These are phyloP conservation scores for Boletus hoseneyae DNA, from an alignment of 1,284 basidiomycete species.

Conservation along the genomic window DNA sequence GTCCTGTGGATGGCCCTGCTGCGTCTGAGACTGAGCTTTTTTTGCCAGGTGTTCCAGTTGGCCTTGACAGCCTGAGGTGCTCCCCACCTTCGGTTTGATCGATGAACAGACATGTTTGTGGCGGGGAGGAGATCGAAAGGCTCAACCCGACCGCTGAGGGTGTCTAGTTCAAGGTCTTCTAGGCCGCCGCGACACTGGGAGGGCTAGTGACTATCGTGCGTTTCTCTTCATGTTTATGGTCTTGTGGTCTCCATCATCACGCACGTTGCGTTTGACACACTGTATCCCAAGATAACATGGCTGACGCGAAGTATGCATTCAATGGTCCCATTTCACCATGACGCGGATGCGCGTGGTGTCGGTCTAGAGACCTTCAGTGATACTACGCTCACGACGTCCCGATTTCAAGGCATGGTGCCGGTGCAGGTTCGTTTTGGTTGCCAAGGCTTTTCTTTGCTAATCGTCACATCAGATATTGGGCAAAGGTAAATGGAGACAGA, in stretches of 20 bases:
- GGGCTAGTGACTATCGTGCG: slow-evolving; percentile 44
- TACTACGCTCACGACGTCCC: neutral
- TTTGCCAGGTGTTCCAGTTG: no score
- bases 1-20: neutral
- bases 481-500: slow-evolving; percentile 66
- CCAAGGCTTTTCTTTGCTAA: neutral
- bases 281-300: slow-evolving; percentile 61
- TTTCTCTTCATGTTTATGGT: neutral
- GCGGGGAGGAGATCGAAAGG: slow-evolving; percentile 39
- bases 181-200: slow-evolving; percentile 60
- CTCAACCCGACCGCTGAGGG: slow-evolving; percentile 45
- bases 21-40: neutral
- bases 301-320: slow-evolving; percentile 66
- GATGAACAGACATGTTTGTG: slow-evolving; percentile 53
- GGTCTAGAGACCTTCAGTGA: no score
- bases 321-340: slow-evolving; percentile 30
- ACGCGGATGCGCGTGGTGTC: slow-evolving; percentile 9
- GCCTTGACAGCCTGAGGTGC: slow-evolving; percentile 39
- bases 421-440: slow-evolving; percentile 36
- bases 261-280: neutral
- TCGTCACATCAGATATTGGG: slow-evolving; percentile 52
- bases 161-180: slow-evolving; percentile 59
- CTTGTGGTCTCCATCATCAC: no score
- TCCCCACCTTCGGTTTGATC: slow-evolving; percentile 58
- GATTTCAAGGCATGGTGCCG: slow-evolving; percentile 46